Conservation (phyloP, 257 asterid genomes). For the Rhazya stricta region DNA sequence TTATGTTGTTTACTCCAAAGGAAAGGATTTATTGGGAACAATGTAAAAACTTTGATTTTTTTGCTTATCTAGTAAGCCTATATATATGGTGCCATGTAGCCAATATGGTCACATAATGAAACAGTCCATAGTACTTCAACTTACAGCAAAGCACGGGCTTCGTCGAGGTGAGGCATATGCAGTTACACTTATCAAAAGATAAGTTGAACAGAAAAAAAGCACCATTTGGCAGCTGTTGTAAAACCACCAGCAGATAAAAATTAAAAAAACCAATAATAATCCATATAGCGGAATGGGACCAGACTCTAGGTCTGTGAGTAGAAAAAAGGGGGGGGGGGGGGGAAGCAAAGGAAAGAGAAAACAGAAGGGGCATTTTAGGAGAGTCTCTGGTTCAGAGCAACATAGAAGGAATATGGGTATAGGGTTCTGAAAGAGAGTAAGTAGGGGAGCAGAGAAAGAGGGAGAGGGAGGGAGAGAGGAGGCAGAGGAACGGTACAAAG, state of each 20-base stretch:
- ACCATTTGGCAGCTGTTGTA: neutral
- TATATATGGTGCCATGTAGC: neutral
- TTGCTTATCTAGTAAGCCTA: neutral
- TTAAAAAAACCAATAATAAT: neutral
- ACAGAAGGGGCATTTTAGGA: neutral
- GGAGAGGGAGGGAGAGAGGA: neutral
- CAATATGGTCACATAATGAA: neutral
- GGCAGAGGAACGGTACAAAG: too few species aligned
- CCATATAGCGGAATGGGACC: neutral
- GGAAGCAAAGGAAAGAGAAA: neutral
- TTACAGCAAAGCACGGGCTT: neutral
- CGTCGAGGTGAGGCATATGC: neutral
- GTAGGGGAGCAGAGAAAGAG: neutral
- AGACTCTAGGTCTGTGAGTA: neutral
- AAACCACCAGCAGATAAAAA: neutral
- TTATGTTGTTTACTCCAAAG: neutral
- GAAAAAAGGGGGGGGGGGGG: neutral
- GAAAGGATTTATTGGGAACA: neutral
- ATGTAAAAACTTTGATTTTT: neutral
- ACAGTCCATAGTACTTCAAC: neutral
- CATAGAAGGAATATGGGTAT: neutral
- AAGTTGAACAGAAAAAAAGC: neutral
- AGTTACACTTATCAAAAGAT: neutral
- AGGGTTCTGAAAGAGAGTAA: neutral
- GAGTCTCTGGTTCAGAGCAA: neutral